Evolutionary conservation across 306 rosid species (phyloP), one percentile per base, ranked within the genome.

Genomic region (Trifolium pratense): DNA sequence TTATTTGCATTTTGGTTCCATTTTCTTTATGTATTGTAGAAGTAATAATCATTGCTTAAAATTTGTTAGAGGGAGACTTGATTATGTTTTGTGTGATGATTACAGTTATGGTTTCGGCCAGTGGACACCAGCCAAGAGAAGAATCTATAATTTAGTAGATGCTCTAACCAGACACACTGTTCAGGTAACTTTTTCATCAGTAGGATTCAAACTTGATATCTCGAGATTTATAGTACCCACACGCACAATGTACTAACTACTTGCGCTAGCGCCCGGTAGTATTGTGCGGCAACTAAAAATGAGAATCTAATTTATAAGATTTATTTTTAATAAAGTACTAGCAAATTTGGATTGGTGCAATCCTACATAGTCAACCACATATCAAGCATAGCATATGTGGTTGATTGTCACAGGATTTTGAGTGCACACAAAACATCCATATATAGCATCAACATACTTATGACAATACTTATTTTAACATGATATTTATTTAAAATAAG

Each of bases 101-200:
- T 46, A 25, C 86, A 94, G 99, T 16, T 94, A 84, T 68, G 99
- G 99, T 14, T 84, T 76, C 3, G 97, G 97, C 58, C 86, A 82
- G 49, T 91, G 97, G 99, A 79, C 86, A 40, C 82, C 90, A 61
- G 78, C 58, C 68, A 82, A 81, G 68, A 87, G 92, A 88, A 74
- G 52, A 9, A 77, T 82, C 69, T 94, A 94, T 72, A 94, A 94
- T 83, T 82, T 87, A 23, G 96, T 80, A 55, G 99, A 94, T 84
- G 91, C 99, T 74, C 80, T 82, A 13, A 94, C 99, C 5, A 84
- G 99, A 42, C 99, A 94, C 60, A 91, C 99, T 15, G 87, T 91
- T 15, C 99, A 91, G 96, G 98, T 94, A 86, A 76, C 34, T 13
- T 57, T 57, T 56, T 5, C 57, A 11, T 51, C 2, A 51, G 4